Evolutionary conservation across 768 basidiomycete species (phyloP).

Genomic region (Termitomyces sp.): DNA sequence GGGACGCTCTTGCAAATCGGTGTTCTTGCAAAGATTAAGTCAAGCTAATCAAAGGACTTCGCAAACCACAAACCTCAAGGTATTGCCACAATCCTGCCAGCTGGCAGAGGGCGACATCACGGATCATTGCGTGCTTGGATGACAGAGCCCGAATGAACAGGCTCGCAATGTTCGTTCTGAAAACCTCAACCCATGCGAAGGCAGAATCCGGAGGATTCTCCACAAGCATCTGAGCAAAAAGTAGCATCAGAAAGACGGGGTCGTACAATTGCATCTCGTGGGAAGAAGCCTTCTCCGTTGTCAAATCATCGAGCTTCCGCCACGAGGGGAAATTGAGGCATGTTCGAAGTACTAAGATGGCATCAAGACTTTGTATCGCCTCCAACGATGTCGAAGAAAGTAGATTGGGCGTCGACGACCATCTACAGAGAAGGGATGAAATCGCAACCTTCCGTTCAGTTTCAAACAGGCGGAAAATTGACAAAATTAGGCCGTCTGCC

Average conservation of each 20-base stretch:
- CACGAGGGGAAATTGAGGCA: conserved; percentile 69
- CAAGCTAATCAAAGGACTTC: background rate
- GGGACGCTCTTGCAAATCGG: conserved; percentile 73
- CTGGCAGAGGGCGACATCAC: conserved; percentile 58
- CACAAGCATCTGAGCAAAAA: conserved; percentile 64
- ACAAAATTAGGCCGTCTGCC: conserved; percentile 65
- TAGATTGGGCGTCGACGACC: conserved; percentile 51
- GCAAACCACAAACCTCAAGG: conserved; percentile 51
- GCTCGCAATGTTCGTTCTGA: conserved; percentile 76
- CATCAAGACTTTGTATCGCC: conserved; percentile 67
- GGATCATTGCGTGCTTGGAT: conserved; percentile 55
- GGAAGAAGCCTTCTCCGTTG: conserved; percentile 16
- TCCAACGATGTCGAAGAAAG: conserved; percentile 52
- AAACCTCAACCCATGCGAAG: conserved; percentile 81
- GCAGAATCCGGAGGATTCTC: conserved; percentile 56
- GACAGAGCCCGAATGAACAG: conserved; percentile 73
- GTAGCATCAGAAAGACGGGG: conserved; percentile 67
- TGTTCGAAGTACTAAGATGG: conserved; percentile 63
- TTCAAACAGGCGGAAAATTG: conserved; percentile 80
- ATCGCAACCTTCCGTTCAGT: conserved; percentile 61
- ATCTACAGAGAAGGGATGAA: conserved; percentile 56
- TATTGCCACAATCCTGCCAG: conserved; percentile 57
- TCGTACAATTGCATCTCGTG: conserved; percentile 62
- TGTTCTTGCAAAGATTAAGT: conserved; percentile 29
- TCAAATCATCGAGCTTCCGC: conserved; percentile 45